Evolutionary conservation across 31 red algal genomes (phyloP), one percentile per base, ranked within the genome.

Genomic region (Asparagopsis taxiformis): DNA sequence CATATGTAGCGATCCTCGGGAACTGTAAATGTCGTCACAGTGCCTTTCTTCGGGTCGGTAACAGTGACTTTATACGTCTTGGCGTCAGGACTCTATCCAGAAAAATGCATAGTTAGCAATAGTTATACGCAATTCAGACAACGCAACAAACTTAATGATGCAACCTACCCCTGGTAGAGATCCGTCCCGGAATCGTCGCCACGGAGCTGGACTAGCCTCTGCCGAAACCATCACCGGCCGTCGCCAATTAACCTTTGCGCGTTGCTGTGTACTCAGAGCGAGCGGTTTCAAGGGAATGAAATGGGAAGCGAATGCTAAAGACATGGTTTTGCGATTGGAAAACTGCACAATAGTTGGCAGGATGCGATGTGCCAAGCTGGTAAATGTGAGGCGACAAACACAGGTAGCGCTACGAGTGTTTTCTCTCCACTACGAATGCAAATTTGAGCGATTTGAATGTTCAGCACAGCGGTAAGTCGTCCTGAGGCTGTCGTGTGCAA

Each of bases 1-100:
- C 84, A 93, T 51, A 98, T 90, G 55, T 93, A 98, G 19, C 94
- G 80, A 77, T 93, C 89, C 30, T 93, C 89, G 2, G 89, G 89
- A 22, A 93, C 79, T 6, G 49, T 23, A 39, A 72, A 75, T 4
- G 59, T 65, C 13, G 58, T 37, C 8, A 80, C 80, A 10, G 49
- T 59, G 30, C 63, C 66, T 11, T 71, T 67, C 19, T 70, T 52
- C 16, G 62, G 56, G 51, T 85, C 80, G 34, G 51, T 36, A 38
- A 93, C 57, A 8, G 74, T 93, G 13, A 93, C 89, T 26, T 51
- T 50, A 59, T 85, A 75, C 1, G 65, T 82, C 41, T 74, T 73
- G 28, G 88, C 88, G 15, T 54, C 66, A 53, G 78, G 88, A 24
- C 37, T 41, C 88, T 91, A 39, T 59, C 34, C 7, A 29, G 61